Evolutionary conservation across 2,329 filamentous ascomycete genomes (phyloP).

Genomic region (Claviceps fusiformis): DNA sequence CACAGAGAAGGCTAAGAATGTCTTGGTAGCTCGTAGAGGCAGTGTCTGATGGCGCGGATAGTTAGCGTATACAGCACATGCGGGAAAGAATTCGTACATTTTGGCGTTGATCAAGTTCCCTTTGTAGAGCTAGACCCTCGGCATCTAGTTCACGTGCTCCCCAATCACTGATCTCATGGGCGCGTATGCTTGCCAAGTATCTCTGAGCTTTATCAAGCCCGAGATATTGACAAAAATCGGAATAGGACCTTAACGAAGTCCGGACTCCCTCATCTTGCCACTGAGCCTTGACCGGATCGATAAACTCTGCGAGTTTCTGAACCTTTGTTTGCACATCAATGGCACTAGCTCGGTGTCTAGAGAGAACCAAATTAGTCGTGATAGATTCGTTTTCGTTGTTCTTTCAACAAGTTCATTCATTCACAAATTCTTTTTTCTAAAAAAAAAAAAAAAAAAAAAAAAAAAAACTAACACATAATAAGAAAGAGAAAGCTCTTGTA

Average conservation of each 20-base stretch:
- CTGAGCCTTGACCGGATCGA: conserved; percentile 65
- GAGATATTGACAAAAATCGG: conserved; percentile 65
- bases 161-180: conserved; percentile 74
- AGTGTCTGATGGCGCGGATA: conserved; percentile 34
- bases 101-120: conserved; percentile 62
- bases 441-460: conserved; percentile 5
- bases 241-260: conserved; percentile 57
- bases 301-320: conserved; percentile 59
- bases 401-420: background rate
- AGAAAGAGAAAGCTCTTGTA: conserved; percentile 88
- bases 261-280: conserved; percentile 66
- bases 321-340: conserved; percentile 61
- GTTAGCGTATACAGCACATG: conserved; percentile 6
- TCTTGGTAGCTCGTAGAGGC: conserved; percentile 77
- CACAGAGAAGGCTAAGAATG: conserved; percentile 81
- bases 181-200: conserved; percentile 61
- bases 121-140: conserved; percentile 67
- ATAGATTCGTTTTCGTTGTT: background rate
- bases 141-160: conserved; percentile 60
- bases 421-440: no score
- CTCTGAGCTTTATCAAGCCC: conserved; percentile 67
- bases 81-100: conserved; percentile 31
- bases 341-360: conserved; percentile 63
- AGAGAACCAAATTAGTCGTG: background rate
- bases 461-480: conserved; percentile 52